Conservation (phyloP, 805 yeast genomes). For the Ogataea trehalophila region DNA sequence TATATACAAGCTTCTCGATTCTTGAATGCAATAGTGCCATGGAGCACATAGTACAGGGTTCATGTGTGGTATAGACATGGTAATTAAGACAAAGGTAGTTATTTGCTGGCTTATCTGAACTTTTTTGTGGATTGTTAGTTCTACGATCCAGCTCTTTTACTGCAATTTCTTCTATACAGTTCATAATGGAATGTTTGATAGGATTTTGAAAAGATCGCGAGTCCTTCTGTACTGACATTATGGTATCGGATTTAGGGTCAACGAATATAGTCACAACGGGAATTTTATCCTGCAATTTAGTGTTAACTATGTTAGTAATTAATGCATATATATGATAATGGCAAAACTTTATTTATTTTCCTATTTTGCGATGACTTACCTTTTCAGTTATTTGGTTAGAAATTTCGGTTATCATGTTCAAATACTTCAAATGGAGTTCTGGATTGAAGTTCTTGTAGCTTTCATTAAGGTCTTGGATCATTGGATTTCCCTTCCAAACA, state of each 20-base stretch:
- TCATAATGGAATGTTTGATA: constrained; percentile 71
- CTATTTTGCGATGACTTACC: neutral
- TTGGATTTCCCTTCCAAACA: constrained; percentile 91
- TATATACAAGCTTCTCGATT: constrained; percentile 60
- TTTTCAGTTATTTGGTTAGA: constrained; percentile 16
- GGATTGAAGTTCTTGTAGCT: constrained; percentile 36
- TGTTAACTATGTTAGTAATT: neutral
- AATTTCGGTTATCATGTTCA: constrained; percentile 25
- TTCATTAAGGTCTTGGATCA: constrained; percentile 61
- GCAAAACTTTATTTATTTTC: neutral
- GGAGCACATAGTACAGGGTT: constrained; percentile 94
- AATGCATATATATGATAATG: neutral
- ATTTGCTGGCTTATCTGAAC: constrained; percentile 7
- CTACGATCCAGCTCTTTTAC: constrained; percentile 42
- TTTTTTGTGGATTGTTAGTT: constrained; percentile 2
- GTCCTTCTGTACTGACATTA: constrained; percentile 38
- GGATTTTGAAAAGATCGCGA: constrained; percentile 43
- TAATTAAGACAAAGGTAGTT: constrained; percentile 69
- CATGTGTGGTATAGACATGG: constrained; percentile 85
- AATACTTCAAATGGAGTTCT: constrained; percentile 32
- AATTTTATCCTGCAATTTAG: constrained; percentile 9
- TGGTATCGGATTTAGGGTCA: constrained; percentile 42
- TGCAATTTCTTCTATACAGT: constrained; percentile 64
- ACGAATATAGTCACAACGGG: constrained; percentile 63
- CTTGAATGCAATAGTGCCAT: constrained; percentile 96